Base-by-base conservation (phyloP, 352 stramenopile genomes). In the Aphanomyces astaci region DNA sequence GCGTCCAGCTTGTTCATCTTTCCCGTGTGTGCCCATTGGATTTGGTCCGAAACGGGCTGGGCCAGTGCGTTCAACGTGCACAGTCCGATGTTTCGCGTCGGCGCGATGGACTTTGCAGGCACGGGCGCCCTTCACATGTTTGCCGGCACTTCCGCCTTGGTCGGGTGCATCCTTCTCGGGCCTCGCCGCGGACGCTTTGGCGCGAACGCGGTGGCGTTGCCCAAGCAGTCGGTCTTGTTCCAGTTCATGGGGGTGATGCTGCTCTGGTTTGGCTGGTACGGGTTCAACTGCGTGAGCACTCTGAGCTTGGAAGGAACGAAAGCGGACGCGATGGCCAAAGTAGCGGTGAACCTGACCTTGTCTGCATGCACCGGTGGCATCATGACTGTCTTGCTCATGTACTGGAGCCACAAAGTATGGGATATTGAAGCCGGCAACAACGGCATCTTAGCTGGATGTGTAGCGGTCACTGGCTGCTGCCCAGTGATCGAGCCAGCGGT, bases 181-280 rank as follows among this genome's bases (percentile, higher is more conserved):
- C 77, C 86, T 30, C 63, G 86, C 36, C 71, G 78, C 5, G 85
- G 81, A 22, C 72, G 85, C 31, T 92, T 90, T 63, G 63, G 77
- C 33, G 85, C 88, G 62, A 73, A 78, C 51, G 83, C 84, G 70
- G 25, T 25, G 17, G 57, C 72, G 24, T 64, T 88, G 7, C 63
- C 72, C 27, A 65, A 73, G 32, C 71, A 76, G 43, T 74, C 71
- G 32, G 75, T 86, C 30, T 55, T 77, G 15, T 66, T 88, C 15
- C 79, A 88, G 73, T 86, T 56, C 66, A 53, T 90, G 27, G 83
- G 86, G 32, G 87, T 78, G 17, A 83, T 93, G 72, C 78, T 92
- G 39, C 77, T 95, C 24, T 95, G 86, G 86, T 87, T 93, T 65
- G 84, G 86, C 33, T 88, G 81, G 81, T 93, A 92, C 63, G 86